Evolutionary conservation across 768 basidiomycete genomes (phyloP), one percentile per base, ranked within the genome.

Genomic region (Suillus placidus): DNA sequence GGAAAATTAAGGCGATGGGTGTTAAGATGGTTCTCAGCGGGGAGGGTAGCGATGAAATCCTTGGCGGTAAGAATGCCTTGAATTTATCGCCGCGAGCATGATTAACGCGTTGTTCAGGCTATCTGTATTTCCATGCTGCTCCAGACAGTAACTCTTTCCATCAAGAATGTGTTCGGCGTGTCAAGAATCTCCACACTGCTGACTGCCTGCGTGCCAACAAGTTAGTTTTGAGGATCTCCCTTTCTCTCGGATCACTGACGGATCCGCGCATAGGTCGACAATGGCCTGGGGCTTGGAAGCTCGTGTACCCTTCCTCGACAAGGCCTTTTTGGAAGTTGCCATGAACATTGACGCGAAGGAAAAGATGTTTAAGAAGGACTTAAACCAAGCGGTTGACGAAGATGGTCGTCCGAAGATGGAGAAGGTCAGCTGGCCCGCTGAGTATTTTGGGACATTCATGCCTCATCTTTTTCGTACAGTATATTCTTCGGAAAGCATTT

Each of bases 281-380:
- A 99, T 99, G 97, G 97, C 97, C 1, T 99, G 97, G 96, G 97
- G 97, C 68, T 88, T 99, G 56, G 97, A 99, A 77, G 95, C 95
- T 3, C 94, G 97, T 57, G 97, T 99, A 6, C 97, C 97, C 14
- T 99, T 99, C 88, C 88, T 99, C 63, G 97, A 99, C 84, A 97
- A 95, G 80, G 81, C 87, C 18, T 99, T 99, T 87, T 83, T 99
- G 61, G 95, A 99, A 63, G 92, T 92, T 26, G 85, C 95, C 2
- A 94, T 99, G 94, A 91, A 90, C 80, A 80, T 95, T 70, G 89
- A 96, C 69, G 85, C 97, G 2, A 85, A 88, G 72, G 85, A 91
- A 65, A 99, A 99, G 78, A 88, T 87, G 84, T 99, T 98, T 81
- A 83, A 73, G 71, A 98, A 95, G 77, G 94, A 93, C n/a, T 67